Evolutionary conservation across 495 filamentous ascomycete species (phyloP).

Genomic region (Penicillium ochrochloron): DNA sequence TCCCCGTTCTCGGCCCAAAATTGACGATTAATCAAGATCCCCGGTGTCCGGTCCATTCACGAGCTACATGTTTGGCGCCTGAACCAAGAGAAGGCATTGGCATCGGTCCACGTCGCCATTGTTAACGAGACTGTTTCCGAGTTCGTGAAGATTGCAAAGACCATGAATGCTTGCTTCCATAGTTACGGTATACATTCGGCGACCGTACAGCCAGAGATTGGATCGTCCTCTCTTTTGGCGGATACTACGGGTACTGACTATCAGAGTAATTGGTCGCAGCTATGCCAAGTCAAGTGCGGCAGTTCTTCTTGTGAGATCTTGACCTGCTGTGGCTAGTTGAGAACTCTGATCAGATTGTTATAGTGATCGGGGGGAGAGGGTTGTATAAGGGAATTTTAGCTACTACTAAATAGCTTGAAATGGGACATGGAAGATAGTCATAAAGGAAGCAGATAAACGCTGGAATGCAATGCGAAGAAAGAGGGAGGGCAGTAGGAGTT

Average conservation of each 20-base stretch:
- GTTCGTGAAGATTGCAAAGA: slow-evolving; percentile 2
- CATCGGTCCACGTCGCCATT: slow-evolving; percentile 41
- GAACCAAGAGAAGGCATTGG: slow-evolving; percentile 49
- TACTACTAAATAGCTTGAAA: not conserved
- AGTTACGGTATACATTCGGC: not conserved
- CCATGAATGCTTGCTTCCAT: not conserved
- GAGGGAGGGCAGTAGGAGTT: too few species aligned
- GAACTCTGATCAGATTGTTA: not conserved
- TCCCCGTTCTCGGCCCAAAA: not conserved
- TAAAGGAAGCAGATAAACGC: not conserved
- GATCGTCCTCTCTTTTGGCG: not conserved
- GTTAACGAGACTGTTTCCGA: not conserved
- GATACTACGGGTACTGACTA: not conserved
- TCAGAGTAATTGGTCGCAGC: not conserved
- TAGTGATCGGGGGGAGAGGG: not conserved
- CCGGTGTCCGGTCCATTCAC: slow-evolving; percentile 44
- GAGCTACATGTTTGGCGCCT: slow-evolving; percentile 55
- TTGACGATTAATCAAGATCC: slow-evolving; percentile 25
- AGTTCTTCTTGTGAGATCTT: not conserved
- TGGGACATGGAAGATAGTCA: not conserved
- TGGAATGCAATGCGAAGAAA: not conserved
- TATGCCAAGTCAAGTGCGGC: slow-evolving; percentile 1
- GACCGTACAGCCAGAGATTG: not conserved
- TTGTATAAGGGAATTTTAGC: not conserved
- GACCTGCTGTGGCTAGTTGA: slow-evolving; percentile 1